Base-by-base conservation (phyloP, 179 eudicot genomes). In the Camellia oleifera region DNA sequence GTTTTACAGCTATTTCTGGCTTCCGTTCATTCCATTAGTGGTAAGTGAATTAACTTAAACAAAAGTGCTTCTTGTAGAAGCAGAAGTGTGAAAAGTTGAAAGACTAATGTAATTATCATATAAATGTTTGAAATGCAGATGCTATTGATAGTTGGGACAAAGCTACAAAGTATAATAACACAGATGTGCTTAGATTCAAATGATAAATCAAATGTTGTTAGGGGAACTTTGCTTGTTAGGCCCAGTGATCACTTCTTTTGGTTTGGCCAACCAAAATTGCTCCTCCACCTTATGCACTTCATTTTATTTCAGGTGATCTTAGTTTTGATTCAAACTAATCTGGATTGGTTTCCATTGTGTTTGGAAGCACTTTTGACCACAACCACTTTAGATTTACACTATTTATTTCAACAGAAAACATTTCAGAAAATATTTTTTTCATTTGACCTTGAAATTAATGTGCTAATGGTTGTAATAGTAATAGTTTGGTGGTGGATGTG, bases 221-320 rank as follows among this genome's bases (percentile, higher is more conserved):
- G 74, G 66, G 92, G 92, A 63, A 79, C 82, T 5, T 72, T 82
- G 23, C 83, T 89, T 20, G 90, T 89, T 52, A 70, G 60, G 73
- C 89, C 88, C 26, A 76, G 87, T 15, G 92, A 89, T 75, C 82
- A 86, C 75, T 83, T 77, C 79, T 89, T 89, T 81, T 87, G 92
- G 92, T 84, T 86, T 53, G 83, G 79, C 44, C 68, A 75, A 4
- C 88, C 90, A 2, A 73, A 71, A 54, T 54, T 84, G 46, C 86
- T 86, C n/a, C 89, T 88, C 82, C 84, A 88, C 75, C 87, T 86
- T 23, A 80, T 88, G 78, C 89, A 84, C 70, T 83, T 86, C 20
- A 80, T 86, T 66, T 78, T 81, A 53, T 86, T 88, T 74, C 89
- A 86, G 88, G 88, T 86, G 63, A 77, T 46, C 17, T 23, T 64